Evolutionary conservation across 805 yeast genomes (phyloP), one percentile per base, ranked within the genome.

Genomic region (Myxozyma mucilagina): DNA sequence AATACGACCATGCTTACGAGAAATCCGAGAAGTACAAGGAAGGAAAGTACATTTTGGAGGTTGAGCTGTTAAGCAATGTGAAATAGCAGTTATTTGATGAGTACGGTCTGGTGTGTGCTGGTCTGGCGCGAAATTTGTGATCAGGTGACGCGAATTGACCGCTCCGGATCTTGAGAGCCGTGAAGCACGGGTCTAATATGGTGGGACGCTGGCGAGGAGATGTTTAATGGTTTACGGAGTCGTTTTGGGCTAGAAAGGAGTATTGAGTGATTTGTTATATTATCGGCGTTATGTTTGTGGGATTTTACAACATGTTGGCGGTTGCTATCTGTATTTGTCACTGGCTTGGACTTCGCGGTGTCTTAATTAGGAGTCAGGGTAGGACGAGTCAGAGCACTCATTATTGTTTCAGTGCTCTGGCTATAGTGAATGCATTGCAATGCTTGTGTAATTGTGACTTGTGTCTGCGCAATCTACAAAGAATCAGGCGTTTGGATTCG

Each of bases 21-120:
- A 67, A 68, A 20, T 71, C 75, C 16, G 86, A 84, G 73, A 74
- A 77, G 60, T 84, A 82, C 70, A 86, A 86, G 70, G 88, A 83
- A 67, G 87, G 87, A 8, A 79, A 80, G 65, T 85, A 74, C 66
- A 83, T 86, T 42, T 75, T 86, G 62, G 88, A 84, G 64, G 69
- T 70, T 42, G 70, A 70, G 61, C 63, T 68, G n/a, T 55, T 72
- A 34, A 29, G 53, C 44, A 42, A 55, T 35, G 59, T 50, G 18
- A 60, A 60, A 47, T 56, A 36, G 20, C 35, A 6, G 24, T 32
- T n/a, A 34, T 24, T 43, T 6, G 5, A 24, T 24, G 29, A 24
- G 29, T 24, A 4, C 4, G 29, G 29, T 4, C 29, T 24, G 29
- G 29, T 24, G 29, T 24, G 29, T 4, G 29, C 4, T n/a, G n/a